Evolutionary conservation across 306 rosid species (phyloP).

Genomic region (Quercus alba): DNA sequence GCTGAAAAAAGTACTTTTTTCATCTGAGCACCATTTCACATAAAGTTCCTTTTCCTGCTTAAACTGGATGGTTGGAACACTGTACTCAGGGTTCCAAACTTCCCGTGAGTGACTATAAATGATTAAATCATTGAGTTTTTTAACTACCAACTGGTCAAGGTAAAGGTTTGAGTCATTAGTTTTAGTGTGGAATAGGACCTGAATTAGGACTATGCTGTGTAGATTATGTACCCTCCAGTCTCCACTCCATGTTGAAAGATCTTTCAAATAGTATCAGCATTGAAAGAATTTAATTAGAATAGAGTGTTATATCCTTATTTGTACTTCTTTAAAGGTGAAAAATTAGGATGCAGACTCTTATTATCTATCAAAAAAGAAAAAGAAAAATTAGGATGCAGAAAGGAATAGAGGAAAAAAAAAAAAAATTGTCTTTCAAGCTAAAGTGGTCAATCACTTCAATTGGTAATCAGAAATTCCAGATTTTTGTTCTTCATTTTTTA

Average conservation of each 20-base stretch:
- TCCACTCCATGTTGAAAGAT: no score
- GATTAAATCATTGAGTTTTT: not conserved
- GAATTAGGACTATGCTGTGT: no score
- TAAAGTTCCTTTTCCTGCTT: no score
- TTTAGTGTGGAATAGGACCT: not conserved
- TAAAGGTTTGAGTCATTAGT: not conserved
- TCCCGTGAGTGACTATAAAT: no score
- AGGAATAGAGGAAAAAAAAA: not conserved
- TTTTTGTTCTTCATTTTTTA: not conserved
- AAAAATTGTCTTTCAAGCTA: not conserved
- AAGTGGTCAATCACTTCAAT: not conserved
- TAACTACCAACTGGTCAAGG: not conserved
- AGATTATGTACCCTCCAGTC: no score
- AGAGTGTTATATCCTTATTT: not conserved
- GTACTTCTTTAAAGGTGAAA: not conserved
- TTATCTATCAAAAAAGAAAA: no score
- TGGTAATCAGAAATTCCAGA: not conserved
- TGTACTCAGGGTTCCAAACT: no score
- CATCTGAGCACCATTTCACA: no score
- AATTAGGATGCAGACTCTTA: not conserved
- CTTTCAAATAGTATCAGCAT: not conserved
- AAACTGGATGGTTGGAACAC: no score
- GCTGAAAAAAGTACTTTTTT: no score
- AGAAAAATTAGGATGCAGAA: no score
- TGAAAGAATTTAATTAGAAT: not conserved